phyloP scores from a whole-genome alignment of 2,329 filamentous ascomycete species.

The Phaeosphaeriaceae sp. region DNA sequence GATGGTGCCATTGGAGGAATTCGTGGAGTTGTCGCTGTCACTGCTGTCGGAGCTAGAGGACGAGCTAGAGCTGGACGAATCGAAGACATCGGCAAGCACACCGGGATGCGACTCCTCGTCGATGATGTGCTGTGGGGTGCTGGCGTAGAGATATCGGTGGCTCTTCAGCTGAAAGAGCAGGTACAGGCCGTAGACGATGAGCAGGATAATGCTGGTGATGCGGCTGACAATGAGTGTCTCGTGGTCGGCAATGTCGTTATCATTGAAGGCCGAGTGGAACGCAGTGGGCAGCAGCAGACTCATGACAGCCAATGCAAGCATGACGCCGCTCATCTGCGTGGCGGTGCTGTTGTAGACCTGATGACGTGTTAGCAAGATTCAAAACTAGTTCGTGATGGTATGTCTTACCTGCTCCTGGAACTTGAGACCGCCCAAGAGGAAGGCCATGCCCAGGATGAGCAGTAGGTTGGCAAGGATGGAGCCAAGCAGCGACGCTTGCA shows the following conservation, averaged over 20 bases:
- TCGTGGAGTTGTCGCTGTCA: conserved; percentile 73
- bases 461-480: conserved; percentile 90
- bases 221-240: conserved; percentile 85
- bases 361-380: not conserved
- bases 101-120: conserved; percentile 90
- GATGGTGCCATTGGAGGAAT: conserved; percentile 72
- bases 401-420: conserved; percentile 79
- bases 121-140: conserved; percentile 89
- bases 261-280: conserved; percentile 85
- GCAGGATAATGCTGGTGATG: conserved; percentile 84
- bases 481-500: conserved; percentile 87
- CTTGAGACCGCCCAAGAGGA: conserved; percentile 83
- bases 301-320: conserved; percentile 88
- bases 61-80: conserved; percentile 69
- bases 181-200: conserved; percentile 84
- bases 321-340: conserved; percentile 93
- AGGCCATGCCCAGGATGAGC: conserved; percentile 90
- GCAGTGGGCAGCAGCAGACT: conserved; percentile 90
- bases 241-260: conserved; percentile 67
- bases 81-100: conserved; percentile 81
- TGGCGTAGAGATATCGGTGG: conserved; percentile 89
- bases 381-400: not conserved
- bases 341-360: conserved; percentile 93
- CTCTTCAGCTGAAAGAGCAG: conserved; percentile 91
- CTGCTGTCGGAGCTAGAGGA: conserved; percentile 50